Conservation (phyloP, 2,329 filamentous ascomycete genomes). For the Beauveria rudraprayagi region DNA sequence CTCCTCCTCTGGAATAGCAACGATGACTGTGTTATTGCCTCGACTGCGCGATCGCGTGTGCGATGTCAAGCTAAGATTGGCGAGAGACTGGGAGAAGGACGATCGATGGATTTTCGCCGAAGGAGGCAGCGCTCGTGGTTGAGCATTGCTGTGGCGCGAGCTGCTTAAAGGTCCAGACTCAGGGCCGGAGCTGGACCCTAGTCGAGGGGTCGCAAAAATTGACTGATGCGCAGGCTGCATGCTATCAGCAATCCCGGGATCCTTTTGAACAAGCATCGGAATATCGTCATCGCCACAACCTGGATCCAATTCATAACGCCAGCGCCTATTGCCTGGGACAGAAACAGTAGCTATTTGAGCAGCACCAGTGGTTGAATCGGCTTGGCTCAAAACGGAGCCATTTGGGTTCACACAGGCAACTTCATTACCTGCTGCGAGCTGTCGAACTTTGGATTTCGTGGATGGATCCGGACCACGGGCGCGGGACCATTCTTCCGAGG, state of each 20-base stretch:
- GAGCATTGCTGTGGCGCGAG: constrained; percentile 37
- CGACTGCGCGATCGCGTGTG: constrained; percentile 30
- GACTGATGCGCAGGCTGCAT: constrained; percentile 17
- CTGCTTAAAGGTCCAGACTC: constrained; percentile 20
- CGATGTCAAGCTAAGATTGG: constrained; percentile 57
- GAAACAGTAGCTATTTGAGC: constrained; percentile 2
- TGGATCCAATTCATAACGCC: constrained; percentile 83
- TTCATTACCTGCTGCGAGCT: constrained; percentile 30
- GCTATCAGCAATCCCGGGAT: constrained; percentile 26
- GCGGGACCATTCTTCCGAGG: constrained; percentile 64
- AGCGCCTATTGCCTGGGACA: constrained; percentile 42
- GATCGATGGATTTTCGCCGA: constrained; percentile 10
- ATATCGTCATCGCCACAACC: constrained; percentile 65
- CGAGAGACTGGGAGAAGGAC: constrained; percentile 77
- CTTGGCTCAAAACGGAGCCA: constrained; percentile 8
- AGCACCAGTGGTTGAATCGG: constrained; percentile 5
- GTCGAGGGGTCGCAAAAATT: constrained; percentile 22
- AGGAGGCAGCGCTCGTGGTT: constrained; percentile 31
- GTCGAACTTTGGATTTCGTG: constrained; percentile 12
- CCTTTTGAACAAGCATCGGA: constrained; percentile 81
- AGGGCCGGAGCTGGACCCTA: constrained; percentile 40
- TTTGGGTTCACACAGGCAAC: constrained; percentile 28
- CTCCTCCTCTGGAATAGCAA: constrained; percentile 52
- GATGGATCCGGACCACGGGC: constrained; percentile 13
- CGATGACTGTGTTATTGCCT: constrained; percentile 24